A percentile compares a stretch with the other conserved stretches of the same genome.
Evolutionary conservation across 1,139 yeast species (phyloP).

Genomic region (Lodderomyces theae): DNA sequence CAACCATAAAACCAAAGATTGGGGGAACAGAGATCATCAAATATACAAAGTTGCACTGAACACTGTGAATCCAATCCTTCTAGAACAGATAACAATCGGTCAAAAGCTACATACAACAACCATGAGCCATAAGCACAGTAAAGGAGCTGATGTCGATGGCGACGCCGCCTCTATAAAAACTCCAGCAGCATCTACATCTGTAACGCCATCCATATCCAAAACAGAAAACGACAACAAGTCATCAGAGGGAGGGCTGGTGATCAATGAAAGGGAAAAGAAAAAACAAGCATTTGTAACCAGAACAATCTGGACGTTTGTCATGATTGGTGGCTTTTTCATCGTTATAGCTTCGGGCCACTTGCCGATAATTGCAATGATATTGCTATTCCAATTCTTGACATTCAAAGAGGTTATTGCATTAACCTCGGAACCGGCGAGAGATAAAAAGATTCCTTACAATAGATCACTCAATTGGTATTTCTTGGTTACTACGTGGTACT

Average conservation of each 20-base stretch:
- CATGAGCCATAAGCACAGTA: background rate
- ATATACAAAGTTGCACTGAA: too few species aligned
- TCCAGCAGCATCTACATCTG: constrained; percentile 5
- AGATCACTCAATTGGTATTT: constrained; percentile 89
- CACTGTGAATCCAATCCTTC: too few species aligned
- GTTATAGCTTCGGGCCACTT: constrained; percentile 85
- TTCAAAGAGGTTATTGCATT: constrained; percentile 91
- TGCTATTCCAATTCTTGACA: constrained; percentile 73
- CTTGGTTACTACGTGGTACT: constrained; percentile 76
- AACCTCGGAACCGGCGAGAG: constrained; percentile 79
- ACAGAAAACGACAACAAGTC: constrained; percentile 3
- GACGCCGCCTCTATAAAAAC: background rate
- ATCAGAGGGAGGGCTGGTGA: constrained; percentile 7
- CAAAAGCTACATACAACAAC: too few species aligned
- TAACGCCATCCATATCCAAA: constrained; percentile 7
- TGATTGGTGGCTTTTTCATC: constrained; percentile 74
- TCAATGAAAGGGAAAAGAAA: constrained; percentile 51
- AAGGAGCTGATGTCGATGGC: background rate
- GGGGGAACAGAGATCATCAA: too few species aligned
- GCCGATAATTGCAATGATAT: constrained; percentile 69
- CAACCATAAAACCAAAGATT: too few species aligned
- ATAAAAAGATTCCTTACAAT: constrained; percentile 78
- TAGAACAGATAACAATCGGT: too few species aligned
- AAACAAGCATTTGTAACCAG: constrained; percentile 83
- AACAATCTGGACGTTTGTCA: constrained; percentile 91